Conservation (phyloP, 495 filamentous ascomycete genomes). For the Neurospora sp. region DNA sequence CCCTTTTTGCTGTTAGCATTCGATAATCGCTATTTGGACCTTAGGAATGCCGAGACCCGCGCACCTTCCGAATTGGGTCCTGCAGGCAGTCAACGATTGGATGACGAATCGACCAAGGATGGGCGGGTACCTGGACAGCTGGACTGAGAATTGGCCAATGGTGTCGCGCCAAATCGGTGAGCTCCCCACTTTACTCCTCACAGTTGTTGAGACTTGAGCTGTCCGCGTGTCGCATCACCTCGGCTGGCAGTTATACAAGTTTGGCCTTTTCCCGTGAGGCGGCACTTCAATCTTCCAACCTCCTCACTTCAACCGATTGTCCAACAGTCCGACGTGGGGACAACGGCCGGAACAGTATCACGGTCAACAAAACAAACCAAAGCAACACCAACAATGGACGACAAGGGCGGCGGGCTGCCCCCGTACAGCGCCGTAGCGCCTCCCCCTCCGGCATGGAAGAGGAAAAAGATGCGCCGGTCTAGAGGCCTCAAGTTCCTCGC, state of each 20-base stretch:
- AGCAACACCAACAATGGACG: conserved; percentile 9
- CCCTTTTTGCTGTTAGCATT: not conserved
- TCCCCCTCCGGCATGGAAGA: conserved; percentile 12
- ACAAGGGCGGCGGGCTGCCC: conserved; percentile 13
- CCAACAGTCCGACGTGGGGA: not conserved
- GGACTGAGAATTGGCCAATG: not conserved
- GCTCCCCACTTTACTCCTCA: not conserved
- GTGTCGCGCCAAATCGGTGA: not conserved
- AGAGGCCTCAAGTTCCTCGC: conserved; percentile 24
- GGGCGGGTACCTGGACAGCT: not conserved
- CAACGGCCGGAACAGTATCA: not conserved
- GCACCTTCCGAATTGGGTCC: not conserved
- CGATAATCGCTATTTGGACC: not conserved
- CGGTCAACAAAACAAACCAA: not conserved
- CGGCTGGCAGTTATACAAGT: no score
- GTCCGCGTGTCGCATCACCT: not conserved
- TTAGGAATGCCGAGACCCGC: not conserved
- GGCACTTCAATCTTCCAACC: not conserved
- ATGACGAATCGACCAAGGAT: not conserved
- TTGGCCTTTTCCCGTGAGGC: not conserved
- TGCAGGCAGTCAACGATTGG: not conserved
- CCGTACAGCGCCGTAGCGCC: conserved; percentile 9
- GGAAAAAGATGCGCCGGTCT: conserved; percentile 21
- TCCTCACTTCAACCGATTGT: no score
- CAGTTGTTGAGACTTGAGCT: not conserved